Conservation (phyloP, 2,329 filamentous ascomycete species). For the Fonsecaea nubica region DNA sequence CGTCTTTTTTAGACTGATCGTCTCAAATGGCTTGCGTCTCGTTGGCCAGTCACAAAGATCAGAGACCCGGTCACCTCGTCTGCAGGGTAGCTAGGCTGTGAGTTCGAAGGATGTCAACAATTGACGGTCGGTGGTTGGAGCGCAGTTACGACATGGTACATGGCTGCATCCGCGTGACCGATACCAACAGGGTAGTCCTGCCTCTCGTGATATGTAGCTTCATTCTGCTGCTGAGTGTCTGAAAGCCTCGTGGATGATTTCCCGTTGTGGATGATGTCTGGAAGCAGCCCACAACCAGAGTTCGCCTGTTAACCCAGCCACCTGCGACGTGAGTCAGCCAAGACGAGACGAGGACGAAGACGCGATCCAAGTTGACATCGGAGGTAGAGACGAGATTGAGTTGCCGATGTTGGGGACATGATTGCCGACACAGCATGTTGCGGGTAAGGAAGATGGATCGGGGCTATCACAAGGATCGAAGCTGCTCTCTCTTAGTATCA, state of each 20-base stretch:
- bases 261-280: neutral
- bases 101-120: neutral
- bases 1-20: neutral
- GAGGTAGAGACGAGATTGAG: neutral
- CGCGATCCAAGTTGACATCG: neutral
- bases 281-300: neutral
- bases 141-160: neutral
- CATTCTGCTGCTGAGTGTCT: neutral
- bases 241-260: neutral
- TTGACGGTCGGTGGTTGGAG: neutral
- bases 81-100: neutral
- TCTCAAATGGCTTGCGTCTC: neutral
- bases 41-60: neutral
- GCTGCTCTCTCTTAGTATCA: neutral
- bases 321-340: conserved; percentile 18
- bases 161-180: neutral
- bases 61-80: neutral
- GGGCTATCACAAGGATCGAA: neutral
- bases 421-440: neutral
- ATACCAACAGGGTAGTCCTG: neutral
- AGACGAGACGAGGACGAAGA: neutral
- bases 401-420: neutral
- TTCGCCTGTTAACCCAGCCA: neutral
- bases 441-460: neutral
- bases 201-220: neutral